Conservation (phyloP, 2,329 filamentous ascomycete species). For the Penicillium sp. region DNA sequence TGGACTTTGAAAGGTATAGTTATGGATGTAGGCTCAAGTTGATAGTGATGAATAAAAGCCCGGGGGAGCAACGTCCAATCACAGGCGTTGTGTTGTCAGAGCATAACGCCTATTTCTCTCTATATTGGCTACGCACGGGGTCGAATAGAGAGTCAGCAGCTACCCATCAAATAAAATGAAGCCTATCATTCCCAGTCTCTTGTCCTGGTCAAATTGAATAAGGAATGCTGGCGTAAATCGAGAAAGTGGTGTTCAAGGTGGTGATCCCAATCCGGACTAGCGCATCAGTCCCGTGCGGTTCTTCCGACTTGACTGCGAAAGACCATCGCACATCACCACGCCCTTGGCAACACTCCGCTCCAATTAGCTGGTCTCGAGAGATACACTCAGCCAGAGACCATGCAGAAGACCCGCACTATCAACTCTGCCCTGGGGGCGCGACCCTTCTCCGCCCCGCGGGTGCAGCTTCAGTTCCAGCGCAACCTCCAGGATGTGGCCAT, state of each 20-base stretch:
- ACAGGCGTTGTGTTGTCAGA: constrained; percentile 26
- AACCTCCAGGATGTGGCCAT: constrained; percentile 81
- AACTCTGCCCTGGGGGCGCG: constrained; percentile 44
- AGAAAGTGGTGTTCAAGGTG: constrained; percentile 5
- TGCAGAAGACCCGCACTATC: constrained; percentile 49
- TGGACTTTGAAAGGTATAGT: no score
- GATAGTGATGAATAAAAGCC: neutral
- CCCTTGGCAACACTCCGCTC: constrained; percentile 26
- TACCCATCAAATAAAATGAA: neutral
- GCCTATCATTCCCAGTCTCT: neutral
- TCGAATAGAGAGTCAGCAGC: neutral
- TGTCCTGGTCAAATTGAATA: neutral
- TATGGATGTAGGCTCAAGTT: neutral
- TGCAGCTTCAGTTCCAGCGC: constrained; percentile 46
- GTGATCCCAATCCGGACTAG: constrained; percentile 34
- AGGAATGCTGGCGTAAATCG: neutral
- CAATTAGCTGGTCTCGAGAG: constrained; percentile 29
- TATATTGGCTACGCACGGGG: neutral
- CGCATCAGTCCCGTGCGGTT: constrained; percentile 33
- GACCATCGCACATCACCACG: constrained; percentile 28
- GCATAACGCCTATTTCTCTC: neutral
- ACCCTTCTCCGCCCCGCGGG: constrained; percentile 38
- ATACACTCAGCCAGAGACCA: constrained; percentile 38
- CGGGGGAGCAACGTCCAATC: constrained; percentile 16
- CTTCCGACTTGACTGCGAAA: constrained; percentile 31